phyloP scores from a whole-genome alignment of 129 eudicot species.

The Arctium lappa region DNA sequence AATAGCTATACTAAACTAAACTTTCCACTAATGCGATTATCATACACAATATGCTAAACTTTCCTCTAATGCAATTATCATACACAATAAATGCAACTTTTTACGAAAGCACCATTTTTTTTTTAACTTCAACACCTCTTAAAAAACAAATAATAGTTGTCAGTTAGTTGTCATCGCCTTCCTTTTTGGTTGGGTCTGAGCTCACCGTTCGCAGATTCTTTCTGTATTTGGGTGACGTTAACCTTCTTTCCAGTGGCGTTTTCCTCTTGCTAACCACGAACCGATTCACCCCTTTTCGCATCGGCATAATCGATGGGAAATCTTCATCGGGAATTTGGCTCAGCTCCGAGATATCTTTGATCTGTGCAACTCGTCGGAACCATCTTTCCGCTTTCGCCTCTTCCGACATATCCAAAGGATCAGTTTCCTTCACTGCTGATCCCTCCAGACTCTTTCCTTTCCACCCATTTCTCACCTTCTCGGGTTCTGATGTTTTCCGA shows the following conservation, averaged over 20 bases:
- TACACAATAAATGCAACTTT: no score
- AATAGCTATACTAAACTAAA: no score
- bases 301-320: conserved; percentile 95
- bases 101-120: no score
- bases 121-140: background rate
- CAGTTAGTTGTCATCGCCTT: conserved; percentile 29
- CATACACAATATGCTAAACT: no score
- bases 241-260: conserved; percentile 81
- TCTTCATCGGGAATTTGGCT: conserved; percentile 96
- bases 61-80: no score
- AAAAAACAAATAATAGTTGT: background rate
- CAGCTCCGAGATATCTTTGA: conserved; percentile 83
- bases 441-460: conserved; percentile 79
- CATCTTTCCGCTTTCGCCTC: conserved; percentile 97
- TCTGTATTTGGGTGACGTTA: conserved; percentile 58
- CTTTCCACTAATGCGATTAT: no score
- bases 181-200: conserved; percentile 46
- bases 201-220: conserved; percentile 56
- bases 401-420: conserved; percentile 94
- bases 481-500: conserved; percentile 14
- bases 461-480: conserved; percentile 38
- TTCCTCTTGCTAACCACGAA: conserved; percentile 97
- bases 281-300: conserved; percentile 92
- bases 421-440: conserved; percentile 82
- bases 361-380: conserved; percentile 91